Conservation (phyloP, 805 yeast species). For the Zygosaccharomyces siamensis region DNA sequence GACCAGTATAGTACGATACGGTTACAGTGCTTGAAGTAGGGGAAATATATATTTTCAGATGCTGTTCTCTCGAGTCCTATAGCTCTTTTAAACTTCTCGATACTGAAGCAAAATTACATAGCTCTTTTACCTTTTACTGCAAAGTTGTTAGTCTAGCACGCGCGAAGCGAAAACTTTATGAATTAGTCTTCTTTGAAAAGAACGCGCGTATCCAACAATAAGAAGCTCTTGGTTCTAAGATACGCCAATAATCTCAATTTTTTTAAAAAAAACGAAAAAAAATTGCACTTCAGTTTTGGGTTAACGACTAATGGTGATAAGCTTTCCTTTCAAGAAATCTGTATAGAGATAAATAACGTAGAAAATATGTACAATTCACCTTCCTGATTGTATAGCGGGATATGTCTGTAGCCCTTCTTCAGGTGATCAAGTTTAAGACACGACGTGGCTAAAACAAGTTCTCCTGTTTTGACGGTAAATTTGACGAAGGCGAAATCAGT, state of each 20-base stretch:
- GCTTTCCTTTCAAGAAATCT: neutral
- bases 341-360: constrained; percentile 43
- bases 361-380: constrained; percentile 76
- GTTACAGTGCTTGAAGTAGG: neutral
- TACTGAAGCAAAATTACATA: neutral
- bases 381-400: constrained; percentile 66
- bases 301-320: neutral
- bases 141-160: neutral
- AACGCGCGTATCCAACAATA: neutral
- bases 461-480: constrained; percentile 45
- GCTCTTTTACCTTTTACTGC: constrained; percentile 4
- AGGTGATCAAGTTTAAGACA: constrained; percentile 59
- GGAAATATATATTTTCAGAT: neutral
- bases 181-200: neutral
- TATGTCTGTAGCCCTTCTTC: constrained; percentile 75
- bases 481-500: constrained; percentile 50
- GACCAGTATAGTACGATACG: neutral
- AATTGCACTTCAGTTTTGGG: constrained; percentile 1
- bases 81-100: neutral
- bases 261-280: neutral
- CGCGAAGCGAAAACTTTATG: constrained; percentile 4
- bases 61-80: neutral
- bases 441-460: constrained; percentile 49
- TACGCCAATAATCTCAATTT: neutral
- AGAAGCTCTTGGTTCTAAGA: neutral